Evolutionary conservation across 805 yeast genomes (phyloP).

Genomic region (Zygosaccharomyces lentus): DNA sequence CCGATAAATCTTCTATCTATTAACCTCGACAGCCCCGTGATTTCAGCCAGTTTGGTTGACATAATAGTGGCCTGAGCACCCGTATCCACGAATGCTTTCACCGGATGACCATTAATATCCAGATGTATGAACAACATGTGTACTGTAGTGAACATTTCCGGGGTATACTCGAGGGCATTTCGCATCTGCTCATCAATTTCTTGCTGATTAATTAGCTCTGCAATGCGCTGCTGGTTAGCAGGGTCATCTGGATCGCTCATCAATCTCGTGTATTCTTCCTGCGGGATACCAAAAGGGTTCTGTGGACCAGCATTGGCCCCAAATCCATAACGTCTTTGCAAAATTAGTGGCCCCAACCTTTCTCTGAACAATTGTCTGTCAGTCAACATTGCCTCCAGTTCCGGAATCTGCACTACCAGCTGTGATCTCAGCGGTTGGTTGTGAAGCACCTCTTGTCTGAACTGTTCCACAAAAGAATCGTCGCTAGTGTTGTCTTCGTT

Average conservation of each 20-base stretch:
- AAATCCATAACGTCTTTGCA: slow-evolving; percentile 29
- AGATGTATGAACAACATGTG: slow-evolving; percentile 78
- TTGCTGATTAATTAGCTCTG: slow-evolving; percentile 63
- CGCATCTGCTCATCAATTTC: slow-evolving; percentile 76
- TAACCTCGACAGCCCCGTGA: slow-evolving; percentile 61
- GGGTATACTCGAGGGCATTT: slow-evolving; percentile 79
- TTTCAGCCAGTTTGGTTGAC: slow-evolving; percentile 70
- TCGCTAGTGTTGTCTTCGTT: slow-evolving; percentile 11
- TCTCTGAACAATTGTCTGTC: slow-evolving; percentile 48
- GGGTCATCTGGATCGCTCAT: slow-evolving; percentile 68
- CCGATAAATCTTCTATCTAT: slow-evolving; percentile 80
- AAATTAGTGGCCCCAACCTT: slow-evolving; percentile 36
- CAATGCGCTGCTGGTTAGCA: slow-evolving; percentile 57
- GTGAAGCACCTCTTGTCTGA: slow-evolving; percentile 46
- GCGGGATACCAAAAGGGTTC: slow-evolving; percentile 37
- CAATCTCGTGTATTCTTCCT: slow-evolving; percentile 47
- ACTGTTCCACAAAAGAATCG: slow-evolving; percentile 39
- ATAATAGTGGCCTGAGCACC: slow-evolving; percentile 93
- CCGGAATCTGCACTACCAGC: slow-evolving; percentile 42
- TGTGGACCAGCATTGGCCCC: slow-evolving; percentile 8
- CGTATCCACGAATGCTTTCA: slow-evolving; percentile 92
- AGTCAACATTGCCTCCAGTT: slow-evolving; percentile 42
- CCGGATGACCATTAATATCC: slow-evolving; percentile 71
- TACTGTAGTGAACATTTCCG: slow-evolving; percentile 82
- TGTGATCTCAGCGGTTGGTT: slow-evolving; percentile 41